A percentile compares a stretch with the other conserved stretches of the same genome.
Evolutionary conservation across 2,329 filamentous ascomycete genomes (phyloP).

Genomic region (Pestalotiopsis sp.): DNA sequence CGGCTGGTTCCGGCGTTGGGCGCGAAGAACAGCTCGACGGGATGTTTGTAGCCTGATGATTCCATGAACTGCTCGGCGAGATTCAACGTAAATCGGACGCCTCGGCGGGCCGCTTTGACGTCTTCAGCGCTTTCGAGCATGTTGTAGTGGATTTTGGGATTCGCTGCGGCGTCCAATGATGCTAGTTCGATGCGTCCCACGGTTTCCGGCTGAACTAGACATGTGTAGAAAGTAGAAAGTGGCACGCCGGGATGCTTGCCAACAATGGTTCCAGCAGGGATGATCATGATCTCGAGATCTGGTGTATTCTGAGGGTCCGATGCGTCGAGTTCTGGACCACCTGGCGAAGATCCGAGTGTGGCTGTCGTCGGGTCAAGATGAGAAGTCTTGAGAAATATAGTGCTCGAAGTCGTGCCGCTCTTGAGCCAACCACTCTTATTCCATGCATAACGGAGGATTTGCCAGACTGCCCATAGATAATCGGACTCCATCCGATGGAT

Average conservation of each 20-base stretch:
- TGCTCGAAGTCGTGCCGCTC: slow-evolving; percentile 10
- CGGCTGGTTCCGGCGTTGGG: slow-evolving; percentile 15
- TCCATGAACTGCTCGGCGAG: slow-evolving; percentile 28
- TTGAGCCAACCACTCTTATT: slow-evolving; percentile 11
- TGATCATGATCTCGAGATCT: slow-evolving; percentile 37
- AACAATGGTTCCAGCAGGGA: slow-evolving; percentile 34
- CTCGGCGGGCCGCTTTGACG: slow-evolving; percentile 24
- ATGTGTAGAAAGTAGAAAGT: slow-evolving; percentile 26
- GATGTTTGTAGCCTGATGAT: slow-evolving; percentile 26
- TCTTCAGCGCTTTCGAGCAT: slow-evolving; percentile 31
- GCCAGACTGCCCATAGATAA: slow-evolving; percentile 12
- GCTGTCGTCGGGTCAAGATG: slow-evolving; percentile 9
- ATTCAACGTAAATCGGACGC: slow-evolving; percentile 32
- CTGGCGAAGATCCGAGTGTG: background rate
- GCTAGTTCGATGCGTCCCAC: slow-evolving; percentile 32
- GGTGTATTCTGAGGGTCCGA: slow-evolving; percentile 25
- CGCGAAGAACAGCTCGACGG: slow-evolving; percentile 23
- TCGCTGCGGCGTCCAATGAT: slow-evolving; percentile 33
- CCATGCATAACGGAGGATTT: slow-evolving; percentile 11
- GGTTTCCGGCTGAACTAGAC: slow-evolving; percentile 31
- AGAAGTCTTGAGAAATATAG: slow-evolving; percentile 13
- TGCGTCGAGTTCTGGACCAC: slow-evolving; percentile 14
- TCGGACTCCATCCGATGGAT: slow-evolving; percentile 9
- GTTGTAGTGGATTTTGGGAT: slow-evolving; percentile 33
- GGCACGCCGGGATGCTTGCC: slow-evolving; percentile 25